A percentile compares a stretch with the other conserved stretches of the same genome.
Evolutionary conservation across 2,329 filamentous ascomycete genomes (phyloP).

Genomic region (Botryosphaeria agaves): DNA sequence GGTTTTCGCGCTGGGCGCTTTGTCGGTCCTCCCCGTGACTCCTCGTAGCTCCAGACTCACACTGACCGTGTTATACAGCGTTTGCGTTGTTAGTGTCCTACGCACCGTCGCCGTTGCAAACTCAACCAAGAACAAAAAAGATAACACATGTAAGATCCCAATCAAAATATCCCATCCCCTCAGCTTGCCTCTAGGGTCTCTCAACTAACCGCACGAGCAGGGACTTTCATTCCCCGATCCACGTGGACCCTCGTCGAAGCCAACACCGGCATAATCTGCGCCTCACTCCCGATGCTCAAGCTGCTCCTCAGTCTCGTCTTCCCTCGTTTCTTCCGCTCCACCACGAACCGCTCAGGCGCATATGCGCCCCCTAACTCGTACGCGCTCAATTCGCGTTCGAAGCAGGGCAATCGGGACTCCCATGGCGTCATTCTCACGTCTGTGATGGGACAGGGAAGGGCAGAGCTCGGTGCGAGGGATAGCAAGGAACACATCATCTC

Average conservation of each 20-base stretch:
- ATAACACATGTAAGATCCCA: constrained; percentile 7
- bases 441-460: too few relatives aligned
- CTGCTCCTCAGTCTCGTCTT: constrained; percentile 1
- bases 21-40: constrained; percentile 7
- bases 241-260: constrained; percentile 18
- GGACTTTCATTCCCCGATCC: constrained; percentile 14
- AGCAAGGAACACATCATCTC: too few relatives aligned
- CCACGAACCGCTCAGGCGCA: too few relatives aligned
- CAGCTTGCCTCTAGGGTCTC: constrained; percentile 1
- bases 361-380: too few relatives aligned
- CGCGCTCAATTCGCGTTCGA: too few relatives aligned
- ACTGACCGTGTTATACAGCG: constrained; percentile 4
- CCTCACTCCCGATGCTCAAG: constrained; percentile 17
- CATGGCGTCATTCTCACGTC: too few relatives aligned
- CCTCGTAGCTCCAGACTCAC: constrained; percentile 1
- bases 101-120: constrained; percentile 7
- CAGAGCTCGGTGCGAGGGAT: too few relatives aligned
- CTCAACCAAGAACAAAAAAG: constrained; percentile 3
- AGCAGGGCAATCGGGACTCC: too few relatives aligned
- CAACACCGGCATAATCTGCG: constrained; percentile 18
- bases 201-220: too few relatives aligned
- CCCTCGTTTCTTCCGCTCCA: too few relatives aligned
- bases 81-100: constrained; percentile 9
- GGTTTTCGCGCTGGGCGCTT: constrained; percentile 17
- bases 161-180: constrained; percentile 3